phyloP scores from a whole-genome alignment of 768 basidiomycete species.

The Lactarius pseudohatsudake region DNA sequence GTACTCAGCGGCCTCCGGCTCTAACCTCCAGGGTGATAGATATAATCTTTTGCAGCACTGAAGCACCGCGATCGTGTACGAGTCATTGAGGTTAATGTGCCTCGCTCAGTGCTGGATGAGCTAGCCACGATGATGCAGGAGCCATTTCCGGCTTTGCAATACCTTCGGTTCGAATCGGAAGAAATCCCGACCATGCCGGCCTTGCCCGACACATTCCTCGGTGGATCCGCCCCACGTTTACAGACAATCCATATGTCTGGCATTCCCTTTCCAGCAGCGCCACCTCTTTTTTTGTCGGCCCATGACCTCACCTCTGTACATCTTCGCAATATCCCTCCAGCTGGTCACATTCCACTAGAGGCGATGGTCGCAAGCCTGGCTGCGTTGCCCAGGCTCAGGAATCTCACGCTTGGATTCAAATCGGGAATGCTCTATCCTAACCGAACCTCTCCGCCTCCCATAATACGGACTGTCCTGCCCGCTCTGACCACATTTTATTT shows the following conservation, averaged over 20 bases:
- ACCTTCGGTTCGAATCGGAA: too few relatives aligned
- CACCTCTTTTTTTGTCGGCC: background rate
- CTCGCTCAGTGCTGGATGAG: too few relatives aligned
- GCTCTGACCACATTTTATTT: background rate
- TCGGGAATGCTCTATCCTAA: background rate
- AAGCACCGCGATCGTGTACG: too few relatives aligned
- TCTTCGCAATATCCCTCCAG: background rate
- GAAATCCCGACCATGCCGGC: too few relatives aligned
- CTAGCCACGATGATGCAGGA: too few relatives aligned
- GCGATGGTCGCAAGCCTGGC: background rate
- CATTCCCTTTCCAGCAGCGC: background rate
- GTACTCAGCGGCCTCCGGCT: too few relatives aligned
- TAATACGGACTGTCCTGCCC: background rate
- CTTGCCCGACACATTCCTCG: background rate
- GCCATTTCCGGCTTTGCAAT: too few relatives aligned
- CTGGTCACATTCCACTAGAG: background rate
- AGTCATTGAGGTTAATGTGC: too few relatives aligned
- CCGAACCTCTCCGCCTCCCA: background rate
- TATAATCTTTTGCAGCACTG: too few relatives aligned
- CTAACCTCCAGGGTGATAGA: too few relatives aligned
- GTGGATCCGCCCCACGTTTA: slow-evolving; percentile 3
- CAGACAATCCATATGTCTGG: background rate
- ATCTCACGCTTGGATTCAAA: background rate
- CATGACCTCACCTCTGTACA: background rate
- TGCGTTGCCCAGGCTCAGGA: background rate